These are phyloP conservation scores for Dissophora globulifera DNA, from an alignment of 192 early-diverging fungal species.

Conservation along the genomic window DNA sequence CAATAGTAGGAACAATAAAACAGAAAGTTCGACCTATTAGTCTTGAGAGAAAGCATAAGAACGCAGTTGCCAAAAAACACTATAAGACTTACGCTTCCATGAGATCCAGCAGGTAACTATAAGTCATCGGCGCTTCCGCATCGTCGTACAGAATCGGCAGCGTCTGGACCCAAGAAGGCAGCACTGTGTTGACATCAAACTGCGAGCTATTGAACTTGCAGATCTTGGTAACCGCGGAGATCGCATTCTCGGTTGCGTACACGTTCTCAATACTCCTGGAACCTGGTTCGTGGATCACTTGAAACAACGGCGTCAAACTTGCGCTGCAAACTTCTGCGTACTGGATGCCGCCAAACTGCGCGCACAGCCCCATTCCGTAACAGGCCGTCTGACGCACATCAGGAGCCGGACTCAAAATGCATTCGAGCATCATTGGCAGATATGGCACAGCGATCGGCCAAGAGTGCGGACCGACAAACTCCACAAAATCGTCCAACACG, in stretches of 20 bases:
- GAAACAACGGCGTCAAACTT: slow-evolving; percentile 81
- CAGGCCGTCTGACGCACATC: slow-evolving; percentile 94
- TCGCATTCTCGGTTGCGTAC: slow-evolving; percentile 91
- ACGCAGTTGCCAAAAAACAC: not conserved
- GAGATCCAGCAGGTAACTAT: slow-evolving; percentile 79
- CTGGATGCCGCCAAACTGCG: slow-evolving; percentile 84
- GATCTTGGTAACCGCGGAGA: slow-evolving; percentile 92
- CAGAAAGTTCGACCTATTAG: slow-evolving; percentile 1
- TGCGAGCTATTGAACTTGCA: slow-evolving; percentile 70
- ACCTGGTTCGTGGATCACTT: slow-evolving; percentile 68
- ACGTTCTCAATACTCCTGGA: slow-evolving; percentile 78
- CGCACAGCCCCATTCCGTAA: slow-evolving; percentile 92
- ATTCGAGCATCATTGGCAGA: slow-evolving; percentile 66
- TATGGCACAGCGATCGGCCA: slow-evolving; percentile 76
- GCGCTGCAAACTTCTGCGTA: slow-evolving; percentile 78
- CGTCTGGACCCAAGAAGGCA: slow-evolving; percentile 78
- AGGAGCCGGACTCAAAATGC: slow-evolving; percentile 56
- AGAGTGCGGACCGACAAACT: slow-evolving; percentile 85
- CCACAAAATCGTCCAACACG: slow-evolving; percentile 90
- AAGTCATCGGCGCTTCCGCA: slow-evolving; percentile 82
- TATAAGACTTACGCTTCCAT: slow-evolving; percentile 60
- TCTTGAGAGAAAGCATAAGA: not conserved
- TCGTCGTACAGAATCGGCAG: slow-evolving; percentile 92
- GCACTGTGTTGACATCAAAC: slow-evolving; percentile 67
- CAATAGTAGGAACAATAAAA: not conserved